phyloP scores from a whole-genome alignment of 1,284 basidiomycete species.

The Ceratobasidium sp. region DNA sequence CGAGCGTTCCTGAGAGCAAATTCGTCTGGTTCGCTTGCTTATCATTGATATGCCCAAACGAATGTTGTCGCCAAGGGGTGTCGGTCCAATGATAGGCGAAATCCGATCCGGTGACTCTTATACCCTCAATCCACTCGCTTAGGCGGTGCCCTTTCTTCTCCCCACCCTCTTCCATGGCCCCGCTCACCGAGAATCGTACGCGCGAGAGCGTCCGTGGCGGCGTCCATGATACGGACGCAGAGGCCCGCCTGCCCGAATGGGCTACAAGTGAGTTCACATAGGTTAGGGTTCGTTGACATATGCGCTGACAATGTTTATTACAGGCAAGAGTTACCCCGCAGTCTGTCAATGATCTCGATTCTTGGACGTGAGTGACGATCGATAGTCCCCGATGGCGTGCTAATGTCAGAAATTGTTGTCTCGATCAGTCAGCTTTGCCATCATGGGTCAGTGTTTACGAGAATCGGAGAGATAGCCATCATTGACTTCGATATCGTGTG shows the following conservation, averaged over 20 bases:
- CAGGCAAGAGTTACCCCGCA: constrained; percentile 50
- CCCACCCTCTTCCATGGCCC: constrained; percentile 26
- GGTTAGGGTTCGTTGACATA: neutral
- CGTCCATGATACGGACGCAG: constrained; percentile 31
- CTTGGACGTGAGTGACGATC: constrained; percentile 46
- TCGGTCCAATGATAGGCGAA: constrained; percentile 28
- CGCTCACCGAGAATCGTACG: constrained; percentile 20
- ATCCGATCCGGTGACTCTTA: constrained; percentile 25
- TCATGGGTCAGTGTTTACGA: constrained; percentile 26
- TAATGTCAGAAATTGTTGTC: constrained; percentile 46
- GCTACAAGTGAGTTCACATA: constrained; percentile 48
- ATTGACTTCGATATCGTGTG: constrained; percentile 9
- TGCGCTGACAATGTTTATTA: neutral
- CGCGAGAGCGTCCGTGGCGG: constrained; percentile 14
- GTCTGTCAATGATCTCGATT: constrained; percentile 54
- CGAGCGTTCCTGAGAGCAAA: constrained; percentile 19
- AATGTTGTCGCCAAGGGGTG: constrained; percentile 32
- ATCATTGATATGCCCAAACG: constrained; percentile 13
- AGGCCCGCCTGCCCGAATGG: constrained; percentile 51
- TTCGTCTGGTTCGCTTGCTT: constrained; percentile 29
- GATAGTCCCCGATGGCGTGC: neutral
- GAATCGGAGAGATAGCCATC: neutral
- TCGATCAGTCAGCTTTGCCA: constrained; percentile 51
- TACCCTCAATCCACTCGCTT: constrained; percentile 14
- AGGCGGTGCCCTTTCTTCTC: neutral